Evolutionary conservation across 257 asterid genomes (phyloP).

Genomic region (Ophiorrhiza pumila): DNA sequence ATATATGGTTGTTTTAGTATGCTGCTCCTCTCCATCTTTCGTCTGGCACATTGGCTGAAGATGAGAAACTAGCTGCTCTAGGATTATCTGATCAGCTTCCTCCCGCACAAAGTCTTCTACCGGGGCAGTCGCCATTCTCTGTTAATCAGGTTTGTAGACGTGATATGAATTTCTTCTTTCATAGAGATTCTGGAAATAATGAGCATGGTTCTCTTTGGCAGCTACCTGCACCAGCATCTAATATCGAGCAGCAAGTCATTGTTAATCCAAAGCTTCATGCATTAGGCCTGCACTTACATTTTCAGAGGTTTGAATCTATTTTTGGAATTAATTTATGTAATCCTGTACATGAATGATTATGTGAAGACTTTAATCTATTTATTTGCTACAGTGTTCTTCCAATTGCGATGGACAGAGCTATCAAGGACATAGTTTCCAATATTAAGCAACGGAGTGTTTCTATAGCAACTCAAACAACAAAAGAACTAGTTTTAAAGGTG

Average conservation of each 20-base stretch:
- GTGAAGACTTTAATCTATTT: constrained; percentile 11
- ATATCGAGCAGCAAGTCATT: constrained; percentile 84
- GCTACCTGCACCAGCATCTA: constrained; percentile 72
- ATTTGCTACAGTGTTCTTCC: constrained; percentile 75
- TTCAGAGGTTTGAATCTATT: constrained; percentile 69
- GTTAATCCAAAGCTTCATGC: constrained; percentile 75
- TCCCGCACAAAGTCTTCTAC: constrained; percentile 60
- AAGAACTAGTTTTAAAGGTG: constrained; percentile 95
- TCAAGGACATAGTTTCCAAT: constrained; percentile 82
- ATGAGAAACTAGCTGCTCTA: constrained; percentile 68
- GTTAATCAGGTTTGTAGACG: constrained; percentile 59
- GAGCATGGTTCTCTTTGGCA: constrained; percentile 31
- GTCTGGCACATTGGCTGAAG: constrained; percentile 66
- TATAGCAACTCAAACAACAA: constrained; percentile 93
- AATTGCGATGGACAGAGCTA: constrained; percentile 88
- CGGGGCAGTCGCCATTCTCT: constrained; percentile 65
- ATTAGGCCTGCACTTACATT: constrained; percentile 63
- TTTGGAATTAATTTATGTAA: not conserved
- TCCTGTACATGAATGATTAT: not conserved
- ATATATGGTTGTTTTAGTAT: constrained; percentile 48
- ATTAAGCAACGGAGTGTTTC: constrained; percentile 95
- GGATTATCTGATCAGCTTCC: constrained; percentile 88
- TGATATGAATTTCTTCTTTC: constrained; percentile 15
- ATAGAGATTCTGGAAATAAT: constrained; percentile 1
- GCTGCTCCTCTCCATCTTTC: constrained; percentile 60